These are phyloP conservation scores for Hypericum androsaemum DNA, from an alignment of 345 rosid species.

Conservation along the genomic window DNA sequence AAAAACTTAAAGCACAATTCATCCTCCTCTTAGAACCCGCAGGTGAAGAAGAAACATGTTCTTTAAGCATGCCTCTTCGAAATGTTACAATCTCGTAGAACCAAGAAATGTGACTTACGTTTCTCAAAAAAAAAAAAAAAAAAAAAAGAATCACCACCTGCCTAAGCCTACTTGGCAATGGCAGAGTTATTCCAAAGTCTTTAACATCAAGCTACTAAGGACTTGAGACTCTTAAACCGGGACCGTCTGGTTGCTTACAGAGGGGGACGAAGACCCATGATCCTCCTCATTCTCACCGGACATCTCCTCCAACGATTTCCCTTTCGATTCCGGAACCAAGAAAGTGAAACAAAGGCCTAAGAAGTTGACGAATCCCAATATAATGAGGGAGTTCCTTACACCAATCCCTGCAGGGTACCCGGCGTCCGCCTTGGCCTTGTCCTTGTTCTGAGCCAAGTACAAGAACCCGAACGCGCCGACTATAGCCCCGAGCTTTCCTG, in stretches of 20 bases:
- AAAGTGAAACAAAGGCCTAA: background rate
- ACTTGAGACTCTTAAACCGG: background rate
- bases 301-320: constrained; percentile 3
- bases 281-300: constrained; percentile 1
- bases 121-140: too few relatives aligned
- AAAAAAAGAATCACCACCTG: too few relatives aligned
- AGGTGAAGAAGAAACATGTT: too few relatives aligned
- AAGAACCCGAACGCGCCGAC: constrained; percentile 2
- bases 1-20: too few relatives aligned
- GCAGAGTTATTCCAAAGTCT: too few relatives aligned
- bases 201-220: background rate
- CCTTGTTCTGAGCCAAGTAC: constrained; percentile 5
- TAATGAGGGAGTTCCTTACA: background rate
- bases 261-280: background rate
- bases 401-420: constrained; percentile 2
- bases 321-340: background rate
- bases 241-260: background rate
- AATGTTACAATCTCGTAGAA: too few relatives aligned
- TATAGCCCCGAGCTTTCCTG: background rate
- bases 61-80: too few relatives aligned
- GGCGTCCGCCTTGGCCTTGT: background rate
- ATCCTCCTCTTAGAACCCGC: too few relatives aligned
- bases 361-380: background rate
- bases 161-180: too few relatives aligned
- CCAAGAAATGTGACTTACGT: too few relatives aligned